phyloP scores from a whole-genome alignment of 2,329 filamentous ascomycete species.

The Fusarium sp. region DNA sequence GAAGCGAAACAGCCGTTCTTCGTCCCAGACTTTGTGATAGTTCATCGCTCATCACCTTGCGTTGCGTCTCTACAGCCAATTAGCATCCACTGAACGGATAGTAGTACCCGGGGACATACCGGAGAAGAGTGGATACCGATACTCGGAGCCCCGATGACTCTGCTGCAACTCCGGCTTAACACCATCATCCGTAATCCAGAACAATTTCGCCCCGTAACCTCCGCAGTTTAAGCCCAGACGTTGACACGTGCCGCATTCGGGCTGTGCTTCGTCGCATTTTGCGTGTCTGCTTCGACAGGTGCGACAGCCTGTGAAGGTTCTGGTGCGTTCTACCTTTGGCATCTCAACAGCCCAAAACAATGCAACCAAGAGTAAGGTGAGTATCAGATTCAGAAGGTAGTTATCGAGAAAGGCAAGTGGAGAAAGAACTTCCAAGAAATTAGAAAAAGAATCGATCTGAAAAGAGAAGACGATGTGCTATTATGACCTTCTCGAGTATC shows the following conservation, averaged over 20 bases:
- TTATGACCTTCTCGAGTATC: not conserved
- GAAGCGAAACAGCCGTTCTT: slow-evolving; percentile 34
- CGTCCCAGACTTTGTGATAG: slow-evolving; percentile 49
- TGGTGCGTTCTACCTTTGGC: slow-evolving; percentile 41
- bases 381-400: not conserved
- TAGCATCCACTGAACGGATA: not conserved
- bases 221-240: slow-evolving; percentile 51
- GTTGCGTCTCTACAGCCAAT: slow-evolving; percentile 32
- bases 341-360: slow-evolving; percentile 1
- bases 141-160: slow-evolving; percentile 46
- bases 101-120: slow-evolving; percentile 34
- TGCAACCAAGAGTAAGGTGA: too few species aligned
- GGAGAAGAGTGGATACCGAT: slow-evolving; percentile 58
- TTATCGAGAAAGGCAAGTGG: slow-evolving; percentile 38
- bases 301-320: slow-evolving; percentile 51
- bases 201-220: slow-evolving; percentile 53
- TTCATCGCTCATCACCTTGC: slow-evolving; percentile 42
- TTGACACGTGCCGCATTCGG: slow-evolving; percentile 53
- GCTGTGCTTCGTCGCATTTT: slow-evolving; percentile 58
- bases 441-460: not conserved
- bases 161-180: slow-evolving; percentile 36
- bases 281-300: slow-evolving; percentile 54
- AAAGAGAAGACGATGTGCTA: not conserved
- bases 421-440: not conserved
- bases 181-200: slow-evolving; percentile 47